Conservation (phyloP, 306 rosid species). For the Echinosophora koreensis region DNA sequence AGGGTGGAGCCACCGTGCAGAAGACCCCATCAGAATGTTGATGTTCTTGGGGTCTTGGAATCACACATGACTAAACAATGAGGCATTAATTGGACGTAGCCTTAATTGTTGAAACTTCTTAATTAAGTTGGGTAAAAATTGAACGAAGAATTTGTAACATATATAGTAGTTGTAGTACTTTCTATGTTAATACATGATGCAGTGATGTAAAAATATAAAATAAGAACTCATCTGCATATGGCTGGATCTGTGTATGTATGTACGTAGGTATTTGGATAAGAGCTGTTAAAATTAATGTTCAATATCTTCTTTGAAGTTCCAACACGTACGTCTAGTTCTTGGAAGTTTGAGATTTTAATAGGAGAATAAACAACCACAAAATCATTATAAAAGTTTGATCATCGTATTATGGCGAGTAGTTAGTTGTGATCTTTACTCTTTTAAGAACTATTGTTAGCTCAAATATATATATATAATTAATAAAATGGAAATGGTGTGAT, state of each 20-base stretch:
- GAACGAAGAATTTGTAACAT: slow-evolving; percentile 2
- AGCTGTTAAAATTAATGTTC: background rate
- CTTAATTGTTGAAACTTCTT: background rate
- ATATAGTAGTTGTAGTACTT: background rate
- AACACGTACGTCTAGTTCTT: background rate
- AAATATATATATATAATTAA: too few relatives aligned
- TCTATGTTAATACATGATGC: background rate
- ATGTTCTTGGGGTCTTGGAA: slow-evolving; percentile 57
- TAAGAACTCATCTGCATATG: background rate
- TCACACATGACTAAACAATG: slow-evolving; percentile 45
- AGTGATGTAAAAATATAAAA: slow-evolving; percentile 22
- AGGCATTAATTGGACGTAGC: background rate
- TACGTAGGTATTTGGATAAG: background rate
- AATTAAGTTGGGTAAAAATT: slow-evolving; percentile 15
- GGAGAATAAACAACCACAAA: too few relatives aligned
- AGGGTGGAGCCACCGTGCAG: slow-evolving; percentile 43
- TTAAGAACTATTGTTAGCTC: too few relatives aligned
- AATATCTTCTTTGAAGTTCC: background rate
- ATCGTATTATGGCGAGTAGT: too few relatives aligned
- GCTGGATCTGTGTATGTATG: slow-evolving; percentile 3
- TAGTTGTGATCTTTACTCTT: too few relatives aligned
- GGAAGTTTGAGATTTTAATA: slow-evolving; percentile 7
- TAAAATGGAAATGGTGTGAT: too few relatives aligned
- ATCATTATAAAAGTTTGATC: too few relatives aligned
- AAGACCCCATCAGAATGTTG: slow-evolving; percentile 58